Evolutionary conservation across 257 asterid genomes (phyloP), one percentile per base, ranked within the genome.

Genomic region (Fraxinus cuspidata): DNA sequence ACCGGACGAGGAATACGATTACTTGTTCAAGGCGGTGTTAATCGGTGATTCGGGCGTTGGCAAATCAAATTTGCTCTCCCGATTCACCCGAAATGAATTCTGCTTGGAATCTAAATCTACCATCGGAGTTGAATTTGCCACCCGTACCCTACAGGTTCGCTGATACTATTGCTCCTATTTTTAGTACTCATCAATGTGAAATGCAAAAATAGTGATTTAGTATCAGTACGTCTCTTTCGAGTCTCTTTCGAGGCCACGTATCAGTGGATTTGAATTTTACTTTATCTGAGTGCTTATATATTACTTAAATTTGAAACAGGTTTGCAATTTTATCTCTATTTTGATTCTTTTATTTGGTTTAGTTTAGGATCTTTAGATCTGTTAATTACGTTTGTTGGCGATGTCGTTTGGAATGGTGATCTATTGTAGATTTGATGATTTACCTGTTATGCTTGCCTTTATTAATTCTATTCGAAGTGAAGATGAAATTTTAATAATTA

Each of bases 21-120:
- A 87, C 87, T 83, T 89, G 84, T 89, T 89, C 81, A 89, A 89
- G 82, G 90, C 88, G 49, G 94, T 89, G 9, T 69, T 89, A 78
- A 89, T 88, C 81, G 94, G 94, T 38, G 94, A 89, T 85, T 89
- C 94, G 0, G 94, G 94, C 77, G 94, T 88, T 53, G 94, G 94
- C 5, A 89, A 89, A 81, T 86, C 94, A 74, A 89, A 89, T 83
- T 72, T 89, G 84, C 89, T 89, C 21, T 89, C 94, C 69, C 86
- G 94, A 74, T 89, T 89, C 81, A 89, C 94, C 51, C 88, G 94
- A 10, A 89, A 89, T 40, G 94, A 89, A 84, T 89, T 89, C 77
- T 88, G 87, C 64, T 86, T 89, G 88, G 94, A 89, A 70, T 89
- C 94, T 25, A 89, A 89, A 83, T 89, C 94, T 74, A 89, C 94